phyloP scores from a whole-genome alignment of 2,329 filamentous ascomycete species.

The Curvularia lunata region DNA sequence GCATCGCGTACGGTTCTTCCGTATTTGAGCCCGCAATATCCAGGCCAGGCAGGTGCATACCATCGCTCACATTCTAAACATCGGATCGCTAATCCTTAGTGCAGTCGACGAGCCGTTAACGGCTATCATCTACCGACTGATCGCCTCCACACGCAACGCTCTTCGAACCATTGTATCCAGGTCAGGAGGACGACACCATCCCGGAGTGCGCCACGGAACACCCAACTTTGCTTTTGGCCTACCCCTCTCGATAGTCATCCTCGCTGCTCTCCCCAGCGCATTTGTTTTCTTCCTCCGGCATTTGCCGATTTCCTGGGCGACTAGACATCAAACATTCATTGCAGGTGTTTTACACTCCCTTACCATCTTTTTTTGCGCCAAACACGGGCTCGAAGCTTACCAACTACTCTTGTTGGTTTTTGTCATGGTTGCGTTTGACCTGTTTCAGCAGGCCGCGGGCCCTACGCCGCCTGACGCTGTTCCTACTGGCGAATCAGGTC shows the following conservation, averaged over 20 bases:
- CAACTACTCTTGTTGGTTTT: conserved; percentile 35
- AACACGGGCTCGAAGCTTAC: conserved; percentile 25
- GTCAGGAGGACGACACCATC: conserved; percentile 18
- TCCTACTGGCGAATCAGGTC: conserved; percentile 23
- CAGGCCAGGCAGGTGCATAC: conserved; percentile 10
- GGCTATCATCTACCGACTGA: conserved; percentile 17
- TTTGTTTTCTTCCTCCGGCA: conserved; percentile 25
- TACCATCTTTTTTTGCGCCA: conserved; percentile 31
- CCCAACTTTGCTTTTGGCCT: conserved; percentile 26
- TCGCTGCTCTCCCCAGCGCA: conserved; percentile 27
- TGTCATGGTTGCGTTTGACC: conserved; percentile 44
- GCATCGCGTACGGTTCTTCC: conserved; percentile 2
- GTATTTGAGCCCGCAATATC: conserved; percentile 13
- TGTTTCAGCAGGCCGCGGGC: conserved; percentile 30
- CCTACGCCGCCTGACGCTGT: conserved; percentile 20
- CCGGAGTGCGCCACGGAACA: conserved; percentile 22
- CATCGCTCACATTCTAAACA: background rate
- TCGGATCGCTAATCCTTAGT: conserved; percentile 14
- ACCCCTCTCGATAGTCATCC: conserved; percentile 27
- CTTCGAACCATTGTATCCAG: conserved; percentile 10
- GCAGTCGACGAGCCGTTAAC: conserved; percentile 22
- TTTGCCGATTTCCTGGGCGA: conserved; percentile 29
- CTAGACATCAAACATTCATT: conserved; percentile 28
- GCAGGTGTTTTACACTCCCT: conserved; percentile 31
- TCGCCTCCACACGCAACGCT: conserved; percentile 21